A percentile compares a stretch with the other conserved stretches of the same genome.
These are phyloP conservation scores for Ophiosphaerella herpotricha DNA, from an alignment of 2,329 filamentous ascomycete species.

Conservation along the genomic window DNA sequence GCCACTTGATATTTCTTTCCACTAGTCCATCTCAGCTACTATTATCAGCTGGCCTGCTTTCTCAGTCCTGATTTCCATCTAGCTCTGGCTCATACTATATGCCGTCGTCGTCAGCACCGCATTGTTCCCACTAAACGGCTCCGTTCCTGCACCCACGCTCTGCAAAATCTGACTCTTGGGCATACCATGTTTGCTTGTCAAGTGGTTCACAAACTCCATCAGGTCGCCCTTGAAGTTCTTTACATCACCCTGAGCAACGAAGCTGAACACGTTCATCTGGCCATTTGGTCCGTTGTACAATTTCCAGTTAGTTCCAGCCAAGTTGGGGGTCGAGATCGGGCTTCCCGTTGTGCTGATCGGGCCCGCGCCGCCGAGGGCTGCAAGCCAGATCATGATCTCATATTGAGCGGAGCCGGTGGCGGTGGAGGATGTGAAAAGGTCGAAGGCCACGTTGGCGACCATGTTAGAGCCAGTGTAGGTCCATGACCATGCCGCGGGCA, in stretches of 20 bases:
- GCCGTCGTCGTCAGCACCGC: conserved; percentile 51
- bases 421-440: conserved; percentile 62
- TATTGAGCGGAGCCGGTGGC: conserved; percentile 56
- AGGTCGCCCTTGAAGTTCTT: conserved; percentile 62
- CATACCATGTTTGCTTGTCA: conserved; percentile 56
- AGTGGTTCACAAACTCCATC: conserved; percentile 61
- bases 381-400: conserved; percentile 71
- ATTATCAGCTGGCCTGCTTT: no score
- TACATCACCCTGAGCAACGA: conserved; percentile 56
- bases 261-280: conserved; percentile 64
- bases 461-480: conserved; percentile 55
- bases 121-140: conserved; percentile 59
- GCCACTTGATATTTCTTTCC: no score
- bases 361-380: conserved; percentile 60
- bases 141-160: conserved; percentile 60
- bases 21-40: no score
- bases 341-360: conserved; percentile 63
- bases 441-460: conserved; percentile 65
- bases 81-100: conserved; percentile 43
- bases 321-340: conserved; percentile 58
- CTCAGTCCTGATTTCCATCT: conserved; percentile 1
- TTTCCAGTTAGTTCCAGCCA: conserved; percentile 61
- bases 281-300: conserved; percentile 67
- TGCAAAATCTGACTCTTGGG: conserved; percentile 58
- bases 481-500: conserved; percentile 55